phyloP scores from a whole-genome alignment of 225 moss, liverwort and hornwort species.

The Pseudoscleropodium purum region DNA sequence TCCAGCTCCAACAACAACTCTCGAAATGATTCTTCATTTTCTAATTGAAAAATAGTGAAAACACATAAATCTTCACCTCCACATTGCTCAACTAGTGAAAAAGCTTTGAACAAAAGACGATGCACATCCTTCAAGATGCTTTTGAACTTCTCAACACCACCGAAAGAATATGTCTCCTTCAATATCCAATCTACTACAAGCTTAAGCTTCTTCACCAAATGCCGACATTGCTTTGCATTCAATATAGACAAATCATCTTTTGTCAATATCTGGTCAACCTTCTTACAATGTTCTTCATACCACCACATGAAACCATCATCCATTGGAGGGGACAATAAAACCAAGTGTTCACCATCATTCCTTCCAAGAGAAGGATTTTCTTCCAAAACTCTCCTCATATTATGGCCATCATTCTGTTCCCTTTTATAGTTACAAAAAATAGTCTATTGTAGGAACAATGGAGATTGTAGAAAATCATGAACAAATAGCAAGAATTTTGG shows the following conservation, averaged over 20 bases:
- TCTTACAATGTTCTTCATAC: background rate
- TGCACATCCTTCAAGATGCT: background rate
- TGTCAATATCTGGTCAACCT: background rate
- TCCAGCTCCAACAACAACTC: background rate
- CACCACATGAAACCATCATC: background rate
- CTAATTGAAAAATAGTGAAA: background rate
- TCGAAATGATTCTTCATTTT: background rate
- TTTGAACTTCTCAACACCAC: background rate
- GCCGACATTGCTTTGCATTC: background rate
- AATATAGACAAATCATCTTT: background rate
- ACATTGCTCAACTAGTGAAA: background rate
- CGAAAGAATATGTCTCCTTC: background rate
- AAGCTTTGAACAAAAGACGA: background rate
- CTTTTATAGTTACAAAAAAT: background rate
- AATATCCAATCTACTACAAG: background rate
- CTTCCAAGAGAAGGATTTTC: background rate
- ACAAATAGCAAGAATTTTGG: background rate
- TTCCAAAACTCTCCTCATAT: accelerated
- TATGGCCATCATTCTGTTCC: background rate
- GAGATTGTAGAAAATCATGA: background rate
- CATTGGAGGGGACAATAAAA: accelerated
- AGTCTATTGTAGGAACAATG: background rate
- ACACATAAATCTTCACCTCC: background rate
- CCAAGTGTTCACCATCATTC: background rate
- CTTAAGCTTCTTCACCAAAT: background rate